phyloP scores from a whole-genome alignment of 768 basidiomycete genomes.

The Agrocybe pediades region DNA sequence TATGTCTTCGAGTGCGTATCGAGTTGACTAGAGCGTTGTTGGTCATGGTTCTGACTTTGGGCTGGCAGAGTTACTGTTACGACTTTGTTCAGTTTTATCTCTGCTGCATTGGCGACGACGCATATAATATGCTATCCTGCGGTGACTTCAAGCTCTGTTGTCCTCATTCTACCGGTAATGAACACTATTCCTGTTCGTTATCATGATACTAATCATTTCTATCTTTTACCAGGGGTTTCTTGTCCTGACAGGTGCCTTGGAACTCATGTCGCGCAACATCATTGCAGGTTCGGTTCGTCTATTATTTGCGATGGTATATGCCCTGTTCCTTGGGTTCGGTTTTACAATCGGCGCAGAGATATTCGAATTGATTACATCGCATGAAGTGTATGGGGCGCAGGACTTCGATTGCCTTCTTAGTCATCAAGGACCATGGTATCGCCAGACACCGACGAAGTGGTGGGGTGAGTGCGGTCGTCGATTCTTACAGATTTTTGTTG shows the following conservation, averaged over 20 bases:
- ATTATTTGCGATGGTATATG: constrained; percentile 79
- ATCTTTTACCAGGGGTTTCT: constrained; percentile 51
- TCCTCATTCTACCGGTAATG: constrained; percentile 76
- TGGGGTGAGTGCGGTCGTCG: constrained; percentile 57
- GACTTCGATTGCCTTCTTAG: constrained; percentile 64
- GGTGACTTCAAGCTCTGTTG: constrained; percentile 73
- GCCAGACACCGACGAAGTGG: constrained; percentile 63
- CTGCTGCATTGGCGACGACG: constrained; percentile 72
- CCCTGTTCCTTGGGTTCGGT: constrained; percentile 79
- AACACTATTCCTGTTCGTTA: background rate
- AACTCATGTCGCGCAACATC: constrained; percentile 79
- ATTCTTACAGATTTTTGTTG: background rate
- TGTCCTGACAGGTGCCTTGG: constrained; percentile 72
- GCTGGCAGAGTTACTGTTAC: constrained; percentile 70
- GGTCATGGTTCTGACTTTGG: background rate
- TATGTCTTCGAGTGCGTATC: constrained; percentile 74
- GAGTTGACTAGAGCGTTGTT: too few species aligned
- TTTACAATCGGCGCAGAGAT: constrained; percentile 77
- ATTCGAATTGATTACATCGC: constrained; percentile 57
- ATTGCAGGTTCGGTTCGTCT: constrained; percentile 84
- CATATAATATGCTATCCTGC: constrained; percentile 81
- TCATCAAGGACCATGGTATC: constrained; percentile 77
- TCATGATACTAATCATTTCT: background rate
- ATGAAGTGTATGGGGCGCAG: constrained; percentile 45
- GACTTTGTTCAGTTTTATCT: constrained; percentile 75